A percentile compares a stretch with the other conserved stretches of the same genome.
phyloP scores from a whole-genome alignment of 2,329 filamentous ascomycete species.

The Lachnellula arida region DNA sequence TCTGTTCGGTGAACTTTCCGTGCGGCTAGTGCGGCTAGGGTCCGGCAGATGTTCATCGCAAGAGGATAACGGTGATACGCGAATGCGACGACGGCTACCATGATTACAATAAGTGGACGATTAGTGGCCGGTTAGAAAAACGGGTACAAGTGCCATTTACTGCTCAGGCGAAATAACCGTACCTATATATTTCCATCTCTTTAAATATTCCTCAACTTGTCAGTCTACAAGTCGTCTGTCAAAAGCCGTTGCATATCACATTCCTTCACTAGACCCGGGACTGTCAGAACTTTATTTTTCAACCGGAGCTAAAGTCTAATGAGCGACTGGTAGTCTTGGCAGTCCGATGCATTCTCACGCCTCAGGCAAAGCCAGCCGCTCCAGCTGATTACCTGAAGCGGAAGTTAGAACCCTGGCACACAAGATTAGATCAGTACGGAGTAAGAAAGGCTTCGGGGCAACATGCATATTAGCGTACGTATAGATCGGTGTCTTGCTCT shows the following conservation, averaged over 20 bases:
- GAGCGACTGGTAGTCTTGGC: background rate
- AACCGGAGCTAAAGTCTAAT: background rate
- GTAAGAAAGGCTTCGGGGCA: too few species aligned
- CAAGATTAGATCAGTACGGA: too few species aligned
- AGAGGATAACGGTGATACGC: background rate
- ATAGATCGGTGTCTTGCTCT: too few species aligned
- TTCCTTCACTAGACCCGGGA: background rate
- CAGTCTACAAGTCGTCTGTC: background rate
- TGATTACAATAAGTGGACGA: too few species aligned
- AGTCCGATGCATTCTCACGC: background rate
- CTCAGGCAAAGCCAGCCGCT: too few species aligned
- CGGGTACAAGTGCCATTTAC: background rate
- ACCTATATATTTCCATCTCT: background rate
- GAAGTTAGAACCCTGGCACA: too few species aligned
- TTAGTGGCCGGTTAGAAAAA: background rate
- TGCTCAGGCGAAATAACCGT: background rate
- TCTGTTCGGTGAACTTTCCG: background rate
- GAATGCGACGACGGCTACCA: too few species aligned
- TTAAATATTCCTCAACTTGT: background rate
- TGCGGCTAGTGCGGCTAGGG: background rate
- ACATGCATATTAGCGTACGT: too few species aligned
- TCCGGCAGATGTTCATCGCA: background rate
- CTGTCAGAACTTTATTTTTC: background rate
- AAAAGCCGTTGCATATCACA: background rate
- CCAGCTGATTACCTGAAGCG: too few species aligned